phyloP scores from a whole-genome alignment of 2,329 filamentous ascomycete genomes.

The Tolypocladium endophyticum region DNA sequence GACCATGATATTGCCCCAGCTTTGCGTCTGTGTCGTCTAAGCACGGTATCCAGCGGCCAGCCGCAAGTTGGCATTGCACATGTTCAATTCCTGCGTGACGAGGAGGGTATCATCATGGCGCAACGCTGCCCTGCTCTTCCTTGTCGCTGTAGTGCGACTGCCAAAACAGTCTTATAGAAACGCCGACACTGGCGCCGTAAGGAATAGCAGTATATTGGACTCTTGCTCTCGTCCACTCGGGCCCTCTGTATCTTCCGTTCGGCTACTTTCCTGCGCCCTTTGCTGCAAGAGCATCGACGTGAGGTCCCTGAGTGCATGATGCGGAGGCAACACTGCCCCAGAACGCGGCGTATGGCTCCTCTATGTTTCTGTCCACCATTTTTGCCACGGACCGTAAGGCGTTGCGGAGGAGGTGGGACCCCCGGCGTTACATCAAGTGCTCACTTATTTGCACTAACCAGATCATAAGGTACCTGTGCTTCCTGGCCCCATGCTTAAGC shows the following conservation, averaged over 20 bases:
- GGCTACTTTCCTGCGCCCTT: neutral
- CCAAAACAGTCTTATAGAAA: neutral
- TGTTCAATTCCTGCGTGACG: neutral
- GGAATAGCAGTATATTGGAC: neutral
- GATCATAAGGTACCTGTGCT: neutral
- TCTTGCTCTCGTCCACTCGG: neutral
- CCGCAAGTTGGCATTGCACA: neutral
- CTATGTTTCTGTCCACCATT: neutral
- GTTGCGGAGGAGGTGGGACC: neutral
- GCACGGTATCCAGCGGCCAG: neutral
- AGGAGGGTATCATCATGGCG: neutral
- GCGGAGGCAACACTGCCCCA: neutral
- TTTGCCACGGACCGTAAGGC: neutral
- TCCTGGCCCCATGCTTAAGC: neutral
- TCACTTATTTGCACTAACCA: neutral
- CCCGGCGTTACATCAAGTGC: neutral
- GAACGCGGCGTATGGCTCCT: neutral
- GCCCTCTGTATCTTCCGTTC: neutral
- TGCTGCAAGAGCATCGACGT: neutral
- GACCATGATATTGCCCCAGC: neutral
- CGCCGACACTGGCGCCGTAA: neutral
- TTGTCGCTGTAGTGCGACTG: neutral
- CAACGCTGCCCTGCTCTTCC: neutral
- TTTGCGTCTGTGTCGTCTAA: neutral
- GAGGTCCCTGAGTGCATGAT: neutral